Evolutionary conservation across 495 filamentous ascomycete genomes (phyloP).

Genomic region (Aspergillus ellipticus): DNA sequence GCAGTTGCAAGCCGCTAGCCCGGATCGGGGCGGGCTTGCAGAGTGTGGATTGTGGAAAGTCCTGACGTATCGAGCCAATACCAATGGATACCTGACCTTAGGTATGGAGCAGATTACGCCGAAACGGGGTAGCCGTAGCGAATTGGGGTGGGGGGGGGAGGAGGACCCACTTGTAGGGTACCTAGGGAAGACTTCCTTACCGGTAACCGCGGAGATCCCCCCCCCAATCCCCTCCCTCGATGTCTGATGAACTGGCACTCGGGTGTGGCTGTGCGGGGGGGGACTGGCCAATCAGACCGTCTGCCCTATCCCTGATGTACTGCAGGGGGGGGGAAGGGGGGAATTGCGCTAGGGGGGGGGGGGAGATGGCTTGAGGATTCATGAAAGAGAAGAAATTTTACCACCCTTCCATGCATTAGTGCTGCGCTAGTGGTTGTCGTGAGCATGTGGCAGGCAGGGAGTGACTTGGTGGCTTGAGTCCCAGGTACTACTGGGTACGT

Average conservation of each 20-base stretch:
- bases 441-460: conserved; percentile 3
- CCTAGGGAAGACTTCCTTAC: not conserved
- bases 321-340: not conserved
- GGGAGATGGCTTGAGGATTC: not conserved
- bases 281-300: not conserved
- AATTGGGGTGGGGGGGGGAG: too few species aligned
- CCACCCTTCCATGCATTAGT: conserved; percentile 1
- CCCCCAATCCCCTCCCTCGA: too few species aligned
- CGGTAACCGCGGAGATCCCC: conserved; percentile 1
- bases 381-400: not conserved
- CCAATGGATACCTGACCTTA: not conserved
- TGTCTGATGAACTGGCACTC: conserved; percentile 1
- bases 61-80: not conserved
- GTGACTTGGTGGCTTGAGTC: not conserved
- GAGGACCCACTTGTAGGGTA: not conserved
- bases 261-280: not conserved
- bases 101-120: not conserved
- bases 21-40: not conserved
- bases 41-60: too few species aligned
- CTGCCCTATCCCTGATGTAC: not conserved
- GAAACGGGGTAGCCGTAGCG: not conserved
- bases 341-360: not conserved
- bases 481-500: not conserved
- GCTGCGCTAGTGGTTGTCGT: not conserved
- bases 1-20: too few species aligned